phyloP scores from a whole-genome alignment of 1,284 basidiomycete species.

The Ustilago vetiveriae region DNA sequence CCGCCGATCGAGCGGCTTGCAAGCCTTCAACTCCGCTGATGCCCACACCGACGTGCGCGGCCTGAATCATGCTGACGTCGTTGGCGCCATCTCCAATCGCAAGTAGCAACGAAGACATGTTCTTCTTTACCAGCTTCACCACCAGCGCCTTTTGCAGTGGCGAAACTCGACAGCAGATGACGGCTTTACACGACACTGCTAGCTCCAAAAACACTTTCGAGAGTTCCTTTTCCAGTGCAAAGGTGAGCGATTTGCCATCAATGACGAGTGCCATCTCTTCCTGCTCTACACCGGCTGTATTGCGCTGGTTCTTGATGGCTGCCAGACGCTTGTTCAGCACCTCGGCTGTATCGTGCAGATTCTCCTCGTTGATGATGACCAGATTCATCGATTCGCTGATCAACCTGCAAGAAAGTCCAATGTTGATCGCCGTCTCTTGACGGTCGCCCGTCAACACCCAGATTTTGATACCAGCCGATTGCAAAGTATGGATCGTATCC shows the following conservation, averaged over 20 bases:
- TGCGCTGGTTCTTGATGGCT: conserved; percentile 87
- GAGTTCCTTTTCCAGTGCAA: conserved; percentile 90
- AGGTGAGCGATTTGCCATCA: conserved; percentile 93
- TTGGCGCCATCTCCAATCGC: conserved; percentile 82
- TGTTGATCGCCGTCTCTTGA: conserved; percentile 99
- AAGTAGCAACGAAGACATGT: conserved; percentile 86
- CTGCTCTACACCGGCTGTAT: conserved; percentile 81
- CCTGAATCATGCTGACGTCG: conserved; percentile 74
- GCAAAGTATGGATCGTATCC: conserved; percentile 95
- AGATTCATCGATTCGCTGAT: conserved; percentile 99
- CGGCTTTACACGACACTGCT: conserved; percentile 97
- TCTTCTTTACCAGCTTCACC: conserved; percentile 98
- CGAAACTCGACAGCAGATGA: conserved; percentile 97
- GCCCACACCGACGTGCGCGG: conserved; percentile 86
- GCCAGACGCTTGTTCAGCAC: conserved; percentile 86
- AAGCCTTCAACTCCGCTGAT: conserved; percentile 98
- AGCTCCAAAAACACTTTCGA: conserved; percentile 89
- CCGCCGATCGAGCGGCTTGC: conserved; percentile 94
- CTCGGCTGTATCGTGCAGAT: conserved; percentile 80
- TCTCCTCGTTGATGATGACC: conserved; percentile 91
- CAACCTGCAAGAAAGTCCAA: conserved; percentile 93
- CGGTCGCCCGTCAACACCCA: conserved; percentile 98
- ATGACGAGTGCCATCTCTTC: conserved; percentile 96
- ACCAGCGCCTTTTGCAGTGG: conserved; percentile 97
- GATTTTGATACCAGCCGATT: conserved; percentile 97